Conservation (phyloP, 306 rosid species). For the Fagus crenata region DNA sequence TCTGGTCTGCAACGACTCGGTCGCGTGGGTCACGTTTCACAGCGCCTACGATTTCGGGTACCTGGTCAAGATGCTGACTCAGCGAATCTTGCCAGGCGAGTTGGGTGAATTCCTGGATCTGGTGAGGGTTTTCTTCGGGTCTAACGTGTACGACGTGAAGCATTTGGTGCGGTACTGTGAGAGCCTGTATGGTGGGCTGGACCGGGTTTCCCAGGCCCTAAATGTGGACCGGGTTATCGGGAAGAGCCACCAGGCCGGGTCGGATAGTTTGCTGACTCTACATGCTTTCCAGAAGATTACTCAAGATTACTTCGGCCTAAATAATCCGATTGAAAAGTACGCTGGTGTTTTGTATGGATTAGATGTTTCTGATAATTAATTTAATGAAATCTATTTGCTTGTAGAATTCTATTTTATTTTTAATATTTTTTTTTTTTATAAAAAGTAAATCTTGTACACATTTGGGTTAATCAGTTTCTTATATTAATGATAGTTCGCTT, state of each 20-base stretch:
- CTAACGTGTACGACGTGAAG: slow-evolving; percentile 62
- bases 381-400: slow-evolving; percentile 10
- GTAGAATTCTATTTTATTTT: slow-evolving; percentile 21
- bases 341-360: slow-evolving; percentile 65
- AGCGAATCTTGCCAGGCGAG: slow-evolving; percentile 41
- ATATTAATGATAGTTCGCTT: slow-evolving; percentile 10
- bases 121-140: slow-evolving; percentile 54
- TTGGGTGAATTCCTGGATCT: slow-evolving; percentile 34
- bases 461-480: slow-evolving; percentile 23
- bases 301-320: slow-evolving; percentile 30
- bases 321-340: slow-evolving; percentile 34
- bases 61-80: slow-evolving; percentile 59
- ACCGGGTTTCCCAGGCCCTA: slow-evolving; percentile 42
- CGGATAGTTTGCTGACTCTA: slow-evolving; percentile 68
- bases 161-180: slow-evolving; percentile 50
- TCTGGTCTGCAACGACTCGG: slow-evolving; percentile 48
- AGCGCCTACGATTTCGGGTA: slow-evolving; percentile 72
- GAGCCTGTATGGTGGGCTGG: slow-evolving; percentile 57
- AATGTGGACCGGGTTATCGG: slow-evolving; percentile 47
- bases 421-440: not conserved
- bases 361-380: slow-evolving; percentile 28
- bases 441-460: slow-evolving; percentile 33
- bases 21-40: slow-evolving; percentile 68
- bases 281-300: slow-evolving; percentile 50
- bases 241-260: slow-evolving; percentile 69